Evolutionary conservation across 2,329 filamentous ascomycete species (phyloP).

Genomic region (Penicillium nordicum): DNA sequence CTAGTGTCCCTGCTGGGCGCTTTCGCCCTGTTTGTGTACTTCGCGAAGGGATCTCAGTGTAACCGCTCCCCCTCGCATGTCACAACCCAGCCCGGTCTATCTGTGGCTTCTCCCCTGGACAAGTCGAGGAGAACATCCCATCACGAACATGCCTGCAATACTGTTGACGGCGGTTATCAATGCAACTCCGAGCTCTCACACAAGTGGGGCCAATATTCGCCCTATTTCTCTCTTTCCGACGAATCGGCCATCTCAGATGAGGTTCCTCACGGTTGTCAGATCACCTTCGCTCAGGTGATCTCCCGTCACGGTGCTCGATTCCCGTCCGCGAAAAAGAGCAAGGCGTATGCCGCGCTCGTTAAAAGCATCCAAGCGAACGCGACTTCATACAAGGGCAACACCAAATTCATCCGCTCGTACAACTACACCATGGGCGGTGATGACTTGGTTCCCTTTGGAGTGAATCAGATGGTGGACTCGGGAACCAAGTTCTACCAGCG

Average conservation of each 20-base stretch:
- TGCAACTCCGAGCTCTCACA: slow-evolving; percentile 62
- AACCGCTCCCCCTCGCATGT: slow-evolving; percentile 2
- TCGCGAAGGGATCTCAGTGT: slow-evolving; percentile 5
- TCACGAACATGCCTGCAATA: slow-evolving; percentile 46
- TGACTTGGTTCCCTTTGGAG: slow-evolving; percentile 64
- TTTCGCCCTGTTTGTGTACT: slow-evolving; percentile 6
- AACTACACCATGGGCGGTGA: slow-evolving; percentile 68
- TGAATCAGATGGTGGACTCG: slow-evolving; percentile 68
- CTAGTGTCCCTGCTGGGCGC: slow-evolving; percentile 6
- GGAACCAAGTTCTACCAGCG: slow-evolving; percentile 72
- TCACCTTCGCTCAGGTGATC: slow-evolving; percentile 77
- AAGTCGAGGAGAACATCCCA: neutral
- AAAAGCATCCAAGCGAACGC: slow-evolving; percentile 60
- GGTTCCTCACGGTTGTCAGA: slow-evolving; percentile 64
- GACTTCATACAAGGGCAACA: slow-evolving; percentile 58
- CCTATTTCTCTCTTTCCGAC: slow-evolving; percentile 66
- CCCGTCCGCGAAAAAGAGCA: slow-evolving; percentile 67
- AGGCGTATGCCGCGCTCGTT: slow-evolving; percentile 62
- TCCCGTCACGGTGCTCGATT: slow-evolving; percentile 82
- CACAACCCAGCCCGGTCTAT: neutral
- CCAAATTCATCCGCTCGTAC: slow-evolving; percentile 69
- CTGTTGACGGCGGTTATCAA: slow-evolving; percentile 56
- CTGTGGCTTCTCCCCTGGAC: neutral
- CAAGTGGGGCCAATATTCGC: slow-evolving; percentile 83
- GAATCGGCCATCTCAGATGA: slow-evolving; percentile 60